Base-by-base conservation (phyloP, 345 rosid genomes). In the Jatropha curcas region DNA sequence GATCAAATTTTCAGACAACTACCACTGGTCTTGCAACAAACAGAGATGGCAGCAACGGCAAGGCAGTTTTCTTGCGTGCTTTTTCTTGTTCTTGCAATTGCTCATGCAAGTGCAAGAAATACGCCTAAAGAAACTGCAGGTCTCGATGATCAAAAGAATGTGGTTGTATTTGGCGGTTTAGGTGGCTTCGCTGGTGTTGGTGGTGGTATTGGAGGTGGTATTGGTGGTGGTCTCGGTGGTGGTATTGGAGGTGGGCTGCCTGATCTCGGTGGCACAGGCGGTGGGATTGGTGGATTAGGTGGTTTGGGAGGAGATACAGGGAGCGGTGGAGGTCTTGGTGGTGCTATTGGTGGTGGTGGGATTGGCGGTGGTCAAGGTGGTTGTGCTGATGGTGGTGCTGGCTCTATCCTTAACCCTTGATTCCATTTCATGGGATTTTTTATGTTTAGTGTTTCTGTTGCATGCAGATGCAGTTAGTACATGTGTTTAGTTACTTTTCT, bases 111-210 rank as follows among this genome's bases (percentile, higher is more conserved):
- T 9, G 74, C 67, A 9, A 60, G 74, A 48, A 39, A 57, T 25
- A 17, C 17, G 45, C 77, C 72, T 24, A 74, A 67, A 27, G 77
- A 48, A 1, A 65, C 9, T 37, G 60, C 60, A 7, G 76, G 72
- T 27, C 59, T 74, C 17, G 25, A 67, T 24, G 77, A 74, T 50
- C 20, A 74, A 31, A 74, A 74, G 72, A 74, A 74, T 56, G 25
- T 74, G 11, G 34, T 58, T 7, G 43, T 39, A 11, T 74, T 30
- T 19, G 71, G 71, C 4, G 77, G 77, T 2, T 20, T 74, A 41
- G 77, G 77, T 59, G 77, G 77, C 66, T 74, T 57, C 22, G 41
- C 64, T 24, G 77, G 77, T 43, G 34, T 56, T 55, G 75, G 66
- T 34, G 22, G 2, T 52, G n/a, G 64, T 28, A 53, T 63, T 7